These are phyloP conservation scores for Eucalyptus polyanthemos DNA, from an alignment of 345 rosid species.

Conservation along the genomic window DNA sequence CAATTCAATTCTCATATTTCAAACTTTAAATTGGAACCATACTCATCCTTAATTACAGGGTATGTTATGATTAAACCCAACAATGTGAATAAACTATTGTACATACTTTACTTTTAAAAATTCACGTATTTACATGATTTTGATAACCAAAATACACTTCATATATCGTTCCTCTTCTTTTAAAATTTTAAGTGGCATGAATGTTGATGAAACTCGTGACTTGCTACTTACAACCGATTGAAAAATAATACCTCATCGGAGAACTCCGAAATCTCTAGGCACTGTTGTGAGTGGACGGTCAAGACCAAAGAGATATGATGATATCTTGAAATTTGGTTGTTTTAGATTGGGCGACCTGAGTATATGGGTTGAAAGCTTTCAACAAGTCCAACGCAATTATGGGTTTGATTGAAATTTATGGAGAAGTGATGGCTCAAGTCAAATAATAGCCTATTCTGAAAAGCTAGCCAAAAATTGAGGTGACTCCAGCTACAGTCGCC, in stretches of 20 bases:
- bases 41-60: too few relatives aligned
- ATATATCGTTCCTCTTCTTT: not conserved
- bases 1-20: rapidly evolving
- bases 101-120: not conserved
- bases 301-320: not conserved
- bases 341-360: not conserved
- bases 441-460: not conserved
- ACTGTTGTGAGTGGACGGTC: not conserved
- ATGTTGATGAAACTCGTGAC: not conserved
- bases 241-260: not conserved
- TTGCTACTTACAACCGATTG: not conserved
- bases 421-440: not conserved
- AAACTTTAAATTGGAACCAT: too few relatives aligned
- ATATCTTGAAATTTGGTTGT: not conserved
- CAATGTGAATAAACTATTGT: not conserved
- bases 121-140: not conserved
- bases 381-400: not conserved
- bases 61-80: not conserved
- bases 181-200: not conserved
- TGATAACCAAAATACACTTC: not conserved
- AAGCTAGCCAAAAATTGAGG: not conserved
- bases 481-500: not conserved
- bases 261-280: not conserved
- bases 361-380: too few relatives aligned
- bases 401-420: not conserved